Base-by-base conservation (phyloP, 768 basidiomycete genomes). In the Glaciozyma antarctica region DNA sequence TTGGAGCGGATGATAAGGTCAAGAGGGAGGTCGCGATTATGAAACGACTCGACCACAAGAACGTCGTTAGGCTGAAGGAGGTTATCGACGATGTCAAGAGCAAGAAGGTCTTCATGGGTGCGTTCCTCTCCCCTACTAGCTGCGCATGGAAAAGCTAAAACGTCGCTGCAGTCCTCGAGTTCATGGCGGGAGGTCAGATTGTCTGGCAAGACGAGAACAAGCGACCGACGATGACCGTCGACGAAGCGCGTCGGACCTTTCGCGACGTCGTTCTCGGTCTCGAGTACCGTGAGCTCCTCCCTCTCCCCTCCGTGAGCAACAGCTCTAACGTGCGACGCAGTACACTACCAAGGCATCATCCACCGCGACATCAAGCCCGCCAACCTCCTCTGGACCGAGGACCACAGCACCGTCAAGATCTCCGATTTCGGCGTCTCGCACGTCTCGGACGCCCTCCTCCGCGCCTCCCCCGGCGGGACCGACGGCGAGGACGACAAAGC, bases 331-430 rank as follows among this genome's bases (percentile, higher is more conserved):
- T 56, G 41, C 13, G 21, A 26, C 21, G n/a, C 74, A 98, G 94
- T 99, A 2, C 95, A 99, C 75, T 84, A 87, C 73, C 92, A 98
- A 75, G 95, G 94, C 28, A 98, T 99, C 76, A 97, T 99, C 58
- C 95, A 99, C 78, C 89, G 95, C 63, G 95, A 99, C 78, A 98
- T 99, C 80, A 99, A 99, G 75, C 95, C 95, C 32, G 90, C 92
- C 54, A 99, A 99, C 77, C 84, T 99, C 28, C 82, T 99, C 34
- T 91, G 89, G 85, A 87, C 88, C 4, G 81, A 82, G 32, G 88
- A 94, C 78, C 85, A 88, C 60, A 83, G 84, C 65, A 84, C 83
- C 64, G 93, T 98, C 78, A 99, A 99, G 78, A 98, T 99, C 66
- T 90, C 87, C 32, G 95, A 99, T 78, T 98, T 99, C 77, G 95